Base-by-base conservation (phyloP, 805 yeast genomes). In the Myxozyma neotropica region DNA sequence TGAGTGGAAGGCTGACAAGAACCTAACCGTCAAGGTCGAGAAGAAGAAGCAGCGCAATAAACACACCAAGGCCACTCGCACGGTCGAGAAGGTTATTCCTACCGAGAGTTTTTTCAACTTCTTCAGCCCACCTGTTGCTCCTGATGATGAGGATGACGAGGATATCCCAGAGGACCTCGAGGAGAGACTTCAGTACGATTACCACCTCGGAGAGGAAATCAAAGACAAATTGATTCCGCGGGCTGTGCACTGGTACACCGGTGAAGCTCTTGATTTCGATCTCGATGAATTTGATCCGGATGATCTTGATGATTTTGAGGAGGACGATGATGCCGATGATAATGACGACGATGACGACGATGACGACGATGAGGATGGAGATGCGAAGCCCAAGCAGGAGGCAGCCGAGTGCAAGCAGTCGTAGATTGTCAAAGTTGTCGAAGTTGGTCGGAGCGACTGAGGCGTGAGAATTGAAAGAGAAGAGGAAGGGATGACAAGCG, bases 211-310 rank as follows among this genome's bases (percentile, higher is more conserved):
- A 64, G 99, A 94, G 76, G 92, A 92, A 71, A 83, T 94, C 73
- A 94, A 94, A 79, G 98, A 94, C 75, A 88, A 94, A 75, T 82
- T 94, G 72, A 86, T 94, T 64, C 97, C 98, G 64, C 85, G 97
- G 72, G 98, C 98, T 53, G 83, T 94, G 70, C 98, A 93, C 74
- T 94, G 99, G 98, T 94, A 91, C 75, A 93, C 99, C 8, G 99
- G 99, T 49, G 90, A 90, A 66, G 99, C 99, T 24, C 81, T 93
- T 59, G 96, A 88, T 58, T 88, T 82, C 71, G 90, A 81, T 8
- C 83, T 78, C 21, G 86, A 80, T 1, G 86, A 80, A 3, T 85
- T 81, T 12, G 84, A 77, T 1, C 84, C 78, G 5, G 88, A 82
- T 15, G 88, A 80, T 1, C 89, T 82, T 5, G 86, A 78, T 1